A percentile compares a stretch with the other conserved stretches of the same genome.
Evolutionary conservation across 1,139 yeast genomes (phyloP).

Genomic region (Candida tetrigidarum): DNA sequence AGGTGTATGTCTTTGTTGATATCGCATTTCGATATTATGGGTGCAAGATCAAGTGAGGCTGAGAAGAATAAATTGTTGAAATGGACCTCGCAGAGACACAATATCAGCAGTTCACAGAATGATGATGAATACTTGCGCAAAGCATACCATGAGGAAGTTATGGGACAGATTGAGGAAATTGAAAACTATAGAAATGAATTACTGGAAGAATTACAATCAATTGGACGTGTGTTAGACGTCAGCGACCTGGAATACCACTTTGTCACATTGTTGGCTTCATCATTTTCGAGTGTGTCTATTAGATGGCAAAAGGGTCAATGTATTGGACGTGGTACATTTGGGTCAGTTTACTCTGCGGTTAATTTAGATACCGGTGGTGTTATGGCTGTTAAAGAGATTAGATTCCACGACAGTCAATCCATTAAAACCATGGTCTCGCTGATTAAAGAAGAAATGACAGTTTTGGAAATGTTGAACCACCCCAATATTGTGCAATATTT

Average conservation of each 20-base stretch:
- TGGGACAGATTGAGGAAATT: constrained; percentile 60
- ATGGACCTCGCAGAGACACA: constrained; percentile 50
- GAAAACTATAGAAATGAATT: constrained; percentile 59
- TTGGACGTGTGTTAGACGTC: constrained; percentile 90
- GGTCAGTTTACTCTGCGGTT: constrained; percentile 90
- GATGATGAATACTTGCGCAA: constrained; percentile 65
- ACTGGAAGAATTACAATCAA: constrained; percentile 54
- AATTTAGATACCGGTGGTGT: constrained; percentile 95
- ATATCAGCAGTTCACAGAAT: constrained; percentile 49
- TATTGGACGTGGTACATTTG: constrained; percentile 96
- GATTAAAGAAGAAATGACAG: constrained; percentile 96
- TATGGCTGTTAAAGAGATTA: constrained; percentile 95
- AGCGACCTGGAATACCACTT: constrained; percentile 87
- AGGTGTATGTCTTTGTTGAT: constrained; percentile 93
- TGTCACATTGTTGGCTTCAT: constrained; percentile 83
- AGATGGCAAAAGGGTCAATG: constrained; percentile 97
- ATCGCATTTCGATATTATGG: constrained; percentile 98
- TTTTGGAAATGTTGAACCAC: constrained; percentile 90
- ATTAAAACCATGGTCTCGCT: constrained; percentile 86
- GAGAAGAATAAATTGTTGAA: constrained; percentile 59
- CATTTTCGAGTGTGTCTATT: constrained; percentile 87
- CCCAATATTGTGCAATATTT: constrained; percentile 96
- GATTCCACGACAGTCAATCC: constrained; percentile 87
- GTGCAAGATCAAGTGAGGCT: constrained; percentile 91
- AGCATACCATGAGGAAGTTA: constrained; percentile 60